Conservation (phyloP, 176 grass and related monocot genomes). For the Chrysopogon serrulatus region DNA sequence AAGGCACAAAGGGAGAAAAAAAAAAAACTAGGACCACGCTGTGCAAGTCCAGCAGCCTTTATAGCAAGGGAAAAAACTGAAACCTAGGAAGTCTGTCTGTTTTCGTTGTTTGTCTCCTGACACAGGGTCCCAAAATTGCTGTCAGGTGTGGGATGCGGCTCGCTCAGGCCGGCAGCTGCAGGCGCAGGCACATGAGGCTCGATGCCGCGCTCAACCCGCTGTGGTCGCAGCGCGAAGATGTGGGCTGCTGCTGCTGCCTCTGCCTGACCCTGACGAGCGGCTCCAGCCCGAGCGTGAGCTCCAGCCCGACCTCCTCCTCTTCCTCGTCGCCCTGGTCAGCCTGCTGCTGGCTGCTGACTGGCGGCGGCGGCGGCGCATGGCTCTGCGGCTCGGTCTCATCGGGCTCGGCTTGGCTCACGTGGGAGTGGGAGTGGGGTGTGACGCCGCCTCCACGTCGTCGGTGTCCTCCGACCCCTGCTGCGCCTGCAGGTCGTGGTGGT, state of each 20-base stretch:
- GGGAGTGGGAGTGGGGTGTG: conserved; percentile 34
- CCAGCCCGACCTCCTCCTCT: conserved; percentile 22
- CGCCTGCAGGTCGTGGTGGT: background rate
- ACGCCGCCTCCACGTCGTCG: conserved; percentile 27
- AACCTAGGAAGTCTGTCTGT: background rate
- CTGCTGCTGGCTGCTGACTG: background rate
- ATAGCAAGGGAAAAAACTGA: background rate
- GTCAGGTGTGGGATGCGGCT: background rate
- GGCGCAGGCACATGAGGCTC: conserved; percentile 10
- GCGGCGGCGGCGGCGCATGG: background rate
- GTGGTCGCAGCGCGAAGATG: background rate
- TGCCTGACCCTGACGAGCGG: background rate
- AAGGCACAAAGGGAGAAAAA: no score
- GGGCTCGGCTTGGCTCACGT: conserved; percentile 59
- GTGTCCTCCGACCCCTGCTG: conserved; percentile 36
- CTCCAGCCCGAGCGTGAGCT: conserved; percentile 49
- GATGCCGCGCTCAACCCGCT: background rate
- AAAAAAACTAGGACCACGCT: background rate
- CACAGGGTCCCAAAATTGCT: conserved; percentile 12
- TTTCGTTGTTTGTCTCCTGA: background rate
- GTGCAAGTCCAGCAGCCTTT: background rate
- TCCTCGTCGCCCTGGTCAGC: background rate
- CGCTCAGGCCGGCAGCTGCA: conserved; percentile 16
- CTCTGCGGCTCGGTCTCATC: conserved; percentile 17
- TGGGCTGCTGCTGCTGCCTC: background rate